phyloP scores from a whole-genome alignment of 78 protist genomes.

The Dictyostelium discoideum region DNA sequence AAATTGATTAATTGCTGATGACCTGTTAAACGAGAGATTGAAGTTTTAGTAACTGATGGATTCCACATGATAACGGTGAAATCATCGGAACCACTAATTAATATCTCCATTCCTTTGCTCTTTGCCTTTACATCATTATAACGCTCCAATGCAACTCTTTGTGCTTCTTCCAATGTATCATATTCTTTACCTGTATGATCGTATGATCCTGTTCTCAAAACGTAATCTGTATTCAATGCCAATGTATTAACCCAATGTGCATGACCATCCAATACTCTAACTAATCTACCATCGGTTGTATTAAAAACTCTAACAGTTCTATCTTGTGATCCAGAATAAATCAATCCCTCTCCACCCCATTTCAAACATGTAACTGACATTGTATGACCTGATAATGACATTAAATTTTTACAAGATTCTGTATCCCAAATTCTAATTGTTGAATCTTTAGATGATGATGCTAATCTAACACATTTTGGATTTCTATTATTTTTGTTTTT shows the following conservation, averaged over 20 bases:
- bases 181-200: conserved; percentile 87
- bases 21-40: conserved; percentile 93
- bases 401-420: conserved; percentile 2
- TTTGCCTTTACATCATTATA: conserved; percentile 75
- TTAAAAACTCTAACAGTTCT: conserved; percentile 94
- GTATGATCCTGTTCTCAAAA: conserved; percentile 92
- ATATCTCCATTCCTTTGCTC: conserved; percentile 76
- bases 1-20: conserved; percentile 93
- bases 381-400: conserved; percentile 94
- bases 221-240: conserved; percentile 96
- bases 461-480: conserved; percentile 87
- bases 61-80: conserved; percentile 97
- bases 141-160: conserved; percentile 78
- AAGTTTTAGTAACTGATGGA: conserved; percentile 89
- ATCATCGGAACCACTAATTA: conserved; percentile 97
- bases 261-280: conserved; percentile 94
- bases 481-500: too few species aligned
- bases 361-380: conserved; percentile 91
- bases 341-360: conserved; percentile 98
- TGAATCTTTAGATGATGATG: conserved; percentile 93
- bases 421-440: conserved; percentile 94
- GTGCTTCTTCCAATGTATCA: conserved; percentile 69
- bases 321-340: conserved; percentile 96
- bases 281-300: conserved; percentile 75
- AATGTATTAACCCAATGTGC: conserved; percentile 99